A percentile compares a stretch with the other conserved stretches of the same genome.
phyloP scores from a whole-genome alignment of 2,329 filamentous ascomycete genomes.

The Talaromyces marneffei region DNA sequence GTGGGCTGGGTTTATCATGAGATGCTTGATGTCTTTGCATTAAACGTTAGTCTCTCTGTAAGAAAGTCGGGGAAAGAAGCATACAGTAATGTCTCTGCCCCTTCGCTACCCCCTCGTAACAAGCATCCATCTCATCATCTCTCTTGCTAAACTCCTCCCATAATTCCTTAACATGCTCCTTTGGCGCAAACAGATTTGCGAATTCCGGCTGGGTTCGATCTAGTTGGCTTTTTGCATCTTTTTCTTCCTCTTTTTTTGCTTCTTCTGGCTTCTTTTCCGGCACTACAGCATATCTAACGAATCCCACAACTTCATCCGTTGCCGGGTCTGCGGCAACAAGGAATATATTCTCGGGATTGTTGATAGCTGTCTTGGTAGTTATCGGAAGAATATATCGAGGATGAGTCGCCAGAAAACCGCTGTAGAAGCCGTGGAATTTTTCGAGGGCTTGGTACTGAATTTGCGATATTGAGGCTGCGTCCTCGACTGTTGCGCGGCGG shows the following conservation, averaged over 20 bases:
- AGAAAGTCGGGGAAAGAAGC: background rate
- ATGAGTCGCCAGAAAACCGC: background rate
- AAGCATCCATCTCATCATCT: constrained; percentile 11
- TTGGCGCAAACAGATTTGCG: background rate
- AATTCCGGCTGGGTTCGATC: background rate
- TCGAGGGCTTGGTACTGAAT: constrained; percentile 3
- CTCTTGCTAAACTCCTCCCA: constrained; percentile 2
- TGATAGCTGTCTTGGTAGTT: constrained; percentile 1
- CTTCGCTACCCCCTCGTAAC: background rate
- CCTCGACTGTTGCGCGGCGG: background rate
- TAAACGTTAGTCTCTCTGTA: background rate
- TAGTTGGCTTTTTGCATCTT: background rate
- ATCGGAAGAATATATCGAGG: background rate
- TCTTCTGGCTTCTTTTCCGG: background rate
- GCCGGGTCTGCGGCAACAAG: background rate
- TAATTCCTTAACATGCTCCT: constrained; percentile 1
- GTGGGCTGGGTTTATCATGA: constrained; percentile 8
- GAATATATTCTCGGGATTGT: background rate
- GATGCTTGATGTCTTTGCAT: constrained; percentile 3
- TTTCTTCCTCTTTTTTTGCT: background rate
- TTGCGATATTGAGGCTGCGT: background rate
- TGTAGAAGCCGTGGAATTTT: constrained; percentile 6
- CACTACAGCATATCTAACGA: constrained; percentile 1
- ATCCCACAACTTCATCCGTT: constrained; percentile 4
- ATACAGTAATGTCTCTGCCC: constrained; percentile 4